A percentile compares a stretch with the other conserved stretches of the same genome.
Evolutionary conservation across 768 basidiomycete species (phyloP).

Genomic region (Boletus tomentosulus): DNA sequence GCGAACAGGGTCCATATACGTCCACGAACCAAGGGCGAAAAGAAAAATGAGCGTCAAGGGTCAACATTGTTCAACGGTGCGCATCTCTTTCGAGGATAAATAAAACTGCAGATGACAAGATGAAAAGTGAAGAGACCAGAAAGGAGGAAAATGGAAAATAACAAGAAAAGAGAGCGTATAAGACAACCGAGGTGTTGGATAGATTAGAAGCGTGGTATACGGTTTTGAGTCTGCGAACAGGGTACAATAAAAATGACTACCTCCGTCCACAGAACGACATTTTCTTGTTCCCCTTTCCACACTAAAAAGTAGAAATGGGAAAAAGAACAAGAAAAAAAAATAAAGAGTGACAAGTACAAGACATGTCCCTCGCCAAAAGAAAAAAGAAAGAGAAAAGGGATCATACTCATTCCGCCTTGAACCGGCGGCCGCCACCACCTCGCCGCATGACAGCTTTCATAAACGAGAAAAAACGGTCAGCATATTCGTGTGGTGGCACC

Average conservation of each 20-base stretch:
- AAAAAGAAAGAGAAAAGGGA: neutral
- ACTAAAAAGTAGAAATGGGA: neutral
- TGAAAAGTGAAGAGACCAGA: neutral
- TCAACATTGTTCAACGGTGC: neutral
- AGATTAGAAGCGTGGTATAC: slow-evolving; percentile 19
- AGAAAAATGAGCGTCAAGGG: neutral
- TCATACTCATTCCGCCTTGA: slow-evolving; percentile 39
- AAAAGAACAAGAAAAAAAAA: slow-evolving; percentile 8
- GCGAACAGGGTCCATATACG: neutral
- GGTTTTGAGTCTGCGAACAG: neutral
- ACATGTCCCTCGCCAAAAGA: slow-evolving; percentile 4
- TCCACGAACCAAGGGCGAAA: neutral
- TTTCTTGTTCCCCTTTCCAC: neutral
- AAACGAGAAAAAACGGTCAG: slow-evolving; percentile 81
- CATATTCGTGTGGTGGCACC: slow-evolving; percentile 84
- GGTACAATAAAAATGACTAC: neutral
- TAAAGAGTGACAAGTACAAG: slow-evolving; percentile 6
- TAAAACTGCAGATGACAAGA: neutral
- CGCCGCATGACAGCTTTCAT: slow-evolving; percentile 85
- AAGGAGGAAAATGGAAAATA: neutral
- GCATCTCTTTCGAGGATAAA: neutral
- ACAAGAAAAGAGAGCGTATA: neutral
- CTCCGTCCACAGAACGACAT: neutral
- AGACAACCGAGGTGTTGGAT: slow-evolving; percentile 1
- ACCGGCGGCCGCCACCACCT: slow-evolving; percentile 58